A percentile compares a stretch with the other conserved stretches of the same genome.
Evolutionary conservation across 352 stramenopile species (phyloP).

Genomic region (Globisporangium canariense): DNA sequence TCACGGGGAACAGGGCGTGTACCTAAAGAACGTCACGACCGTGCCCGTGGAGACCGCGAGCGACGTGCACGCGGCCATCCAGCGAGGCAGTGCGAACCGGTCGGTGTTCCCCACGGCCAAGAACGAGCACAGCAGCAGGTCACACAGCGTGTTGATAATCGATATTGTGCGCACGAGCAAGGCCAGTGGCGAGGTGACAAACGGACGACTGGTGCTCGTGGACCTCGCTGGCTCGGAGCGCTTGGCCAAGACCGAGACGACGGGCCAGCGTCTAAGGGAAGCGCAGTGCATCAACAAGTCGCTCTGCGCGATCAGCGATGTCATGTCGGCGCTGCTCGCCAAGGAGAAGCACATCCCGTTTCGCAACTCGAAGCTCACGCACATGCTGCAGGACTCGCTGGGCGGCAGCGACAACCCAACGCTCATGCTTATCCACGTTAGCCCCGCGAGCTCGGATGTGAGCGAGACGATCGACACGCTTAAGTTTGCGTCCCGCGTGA

Average conservation of each 20-base stretch:
- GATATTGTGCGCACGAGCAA: slow-evolving; percentile 52
- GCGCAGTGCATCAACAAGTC: slow-evolving; percentile 84
- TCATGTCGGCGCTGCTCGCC: slow-evolving; percentile 56
- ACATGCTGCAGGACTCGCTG: slow-evolving; percentile 77
- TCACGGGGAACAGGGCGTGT: slow-evolving; percentile 61
- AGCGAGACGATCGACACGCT: slow-evolving; percentile 76
- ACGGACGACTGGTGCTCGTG: slow-evolving; percentile 60
- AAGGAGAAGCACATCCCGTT: slow-evolving; percentile 85
- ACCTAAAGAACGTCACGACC: slow-evolving; percentile 62
- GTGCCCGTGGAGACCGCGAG: slow-evolving; percentile 28
- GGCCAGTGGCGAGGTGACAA: slow-evolving; percentile 32
- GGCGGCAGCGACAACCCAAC: slow-evolving; percentile 36
- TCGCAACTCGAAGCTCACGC: slow-evolving; percentile 83
- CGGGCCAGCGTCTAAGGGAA: slow-evolving; percentile 41
- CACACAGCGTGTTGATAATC: slow-evolving; percentile 59
- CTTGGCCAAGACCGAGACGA: slow-evolving; percentile 47
- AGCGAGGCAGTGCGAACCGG: slow-evolving; percentile 32
- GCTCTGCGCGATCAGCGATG: slow-evolving; percentile 66
- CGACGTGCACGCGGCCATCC: slow-evolving; percentile 38
- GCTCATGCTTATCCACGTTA: slow-evolving; percentile 69
- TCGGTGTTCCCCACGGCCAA: slow-evolving; percentile 21
- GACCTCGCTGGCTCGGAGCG: slow-evolving; percentile 80
- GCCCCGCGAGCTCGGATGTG: slow-evolving; percentile 38
- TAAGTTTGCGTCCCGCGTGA: slow-evolving; percentile 71
- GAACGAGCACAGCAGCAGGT: slow-evolving; percentile 46